phyloP scores from a whole-genome alignment of 129 eudicot species.

The Ambrosia trifida region DNA sequence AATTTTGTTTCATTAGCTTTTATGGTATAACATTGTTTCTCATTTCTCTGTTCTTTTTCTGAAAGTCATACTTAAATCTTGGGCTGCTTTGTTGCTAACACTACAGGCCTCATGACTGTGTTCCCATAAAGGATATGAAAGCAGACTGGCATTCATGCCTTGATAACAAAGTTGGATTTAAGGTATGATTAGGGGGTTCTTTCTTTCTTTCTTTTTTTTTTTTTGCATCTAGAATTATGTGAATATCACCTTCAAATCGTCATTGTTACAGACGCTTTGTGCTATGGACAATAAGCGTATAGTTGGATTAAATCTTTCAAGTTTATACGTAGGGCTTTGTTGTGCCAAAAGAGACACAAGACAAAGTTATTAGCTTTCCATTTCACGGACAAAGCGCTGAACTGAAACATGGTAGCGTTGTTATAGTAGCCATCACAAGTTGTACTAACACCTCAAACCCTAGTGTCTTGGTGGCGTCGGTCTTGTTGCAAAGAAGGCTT shows the following conservation, averaged over 20 bases:
- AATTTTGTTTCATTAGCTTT: not conserved
- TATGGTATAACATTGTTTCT: not conserved
- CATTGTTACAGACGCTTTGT: slow-evolving; percentile 11
- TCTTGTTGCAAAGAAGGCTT: slow-evolving; percentile 98
- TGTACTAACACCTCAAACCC: slow-evolving; percentile 99
- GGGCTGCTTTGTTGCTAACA: slow-evolving; percentile 25
- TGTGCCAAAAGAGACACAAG: slow-evolving; percentile 81
- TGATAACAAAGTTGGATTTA: slow-evolving; percentile 91
- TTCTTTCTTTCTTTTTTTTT: too few relatives aligned
- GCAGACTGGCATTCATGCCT: slow-evolving; percentile 95
- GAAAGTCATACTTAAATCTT: not conserved
- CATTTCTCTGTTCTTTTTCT: not conserved
- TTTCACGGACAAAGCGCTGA: slow-evolving; percentile 90
- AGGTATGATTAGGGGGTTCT: slow-evolving; percentile 44
- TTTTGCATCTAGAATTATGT: not conserved
- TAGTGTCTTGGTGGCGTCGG: slow-evolving; percentile 99
- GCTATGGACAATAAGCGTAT: not conserved
- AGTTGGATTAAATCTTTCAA: not conserved
- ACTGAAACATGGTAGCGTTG: slow-evolving; percentile 95
- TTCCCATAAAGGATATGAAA: slow-evolving; percentile 92
- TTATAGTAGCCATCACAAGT: slow-evolving; percentile 95
- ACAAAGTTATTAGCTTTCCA: slow-evolving; percentile 79
- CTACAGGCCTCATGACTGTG: slow-evolving; percentile 88
- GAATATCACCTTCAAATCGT: not conserved
- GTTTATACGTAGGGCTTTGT: slow-evolving; percentile 75